Evolutionary conservation across 306 rosid genomes (phyloP).

Genomic region (Adenanthera pavonina): DNA sequence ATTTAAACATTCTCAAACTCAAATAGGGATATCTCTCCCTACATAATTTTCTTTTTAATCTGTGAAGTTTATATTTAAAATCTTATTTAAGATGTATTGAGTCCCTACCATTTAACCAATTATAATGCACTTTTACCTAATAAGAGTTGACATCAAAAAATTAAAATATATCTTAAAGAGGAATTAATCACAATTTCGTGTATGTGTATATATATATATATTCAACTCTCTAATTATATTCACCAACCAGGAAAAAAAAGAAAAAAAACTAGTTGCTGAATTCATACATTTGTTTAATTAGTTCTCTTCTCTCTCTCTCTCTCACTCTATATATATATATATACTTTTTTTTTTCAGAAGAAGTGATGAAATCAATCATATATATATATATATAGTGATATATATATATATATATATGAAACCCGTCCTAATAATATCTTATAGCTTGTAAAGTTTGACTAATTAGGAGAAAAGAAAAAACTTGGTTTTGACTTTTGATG

Average conservation of each 20-base stretch:
- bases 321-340: neutral
- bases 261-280: neutral
- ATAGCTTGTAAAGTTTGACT: constrained; percentile 47
- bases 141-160: no score
- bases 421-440: neutral
- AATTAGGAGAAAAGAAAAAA: neutral
- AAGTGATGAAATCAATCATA: neutral
- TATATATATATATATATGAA: neutral
- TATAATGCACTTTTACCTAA: no score
- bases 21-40: no score
- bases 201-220: no score
- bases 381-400: neutral
- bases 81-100: no score
- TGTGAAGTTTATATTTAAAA: no score
- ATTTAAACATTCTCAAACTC: no score
- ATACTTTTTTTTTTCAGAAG: neutral
- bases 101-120: no score
- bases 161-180: no score
- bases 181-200: no score
- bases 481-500: constrained; percentile 12
- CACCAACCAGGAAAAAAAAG: neutral
- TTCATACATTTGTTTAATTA: neutral
- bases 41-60: no score
- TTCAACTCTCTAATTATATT: neutral
- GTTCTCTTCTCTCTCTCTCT: no score